A percentile compares a stretch with the other conserved stretches of the same genome.
phyloP scores from a whole-genome alignment of 208 protist species.

The Trypanosomatidae sp. region DNA sequence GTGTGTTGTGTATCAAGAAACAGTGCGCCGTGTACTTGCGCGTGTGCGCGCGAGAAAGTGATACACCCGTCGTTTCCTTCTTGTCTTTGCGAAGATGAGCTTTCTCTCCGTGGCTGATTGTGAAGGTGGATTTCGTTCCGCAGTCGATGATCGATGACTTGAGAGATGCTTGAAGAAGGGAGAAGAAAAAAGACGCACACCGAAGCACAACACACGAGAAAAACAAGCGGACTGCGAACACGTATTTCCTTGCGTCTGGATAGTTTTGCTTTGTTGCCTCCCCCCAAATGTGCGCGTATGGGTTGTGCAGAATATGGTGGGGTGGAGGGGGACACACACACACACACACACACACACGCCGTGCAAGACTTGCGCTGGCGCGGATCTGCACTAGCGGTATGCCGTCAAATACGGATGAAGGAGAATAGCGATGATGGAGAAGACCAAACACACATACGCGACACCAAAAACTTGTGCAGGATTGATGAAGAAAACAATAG shows the following conservation, averaged over 20 bases:
- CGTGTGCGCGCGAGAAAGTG: background rate
- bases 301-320: background rate
- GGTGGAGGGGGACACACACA: background rate
- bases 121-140: background rate
- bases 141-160: background rate
- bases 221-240: background rate
- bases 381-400: background rate
- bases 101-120: background rate
- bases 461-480: conserved; percentile 1
- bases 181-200: conserved; percentile 9
- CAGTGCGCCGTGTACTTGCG: background rate
- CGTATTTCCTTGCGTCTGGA: background rate
- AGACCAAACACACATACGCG: background rate
- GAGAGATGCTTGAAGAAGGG: background rate
- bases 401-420: background rate
- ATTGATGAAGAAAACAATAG: background rate
- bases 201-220: background rate
- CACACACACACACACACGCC: no score
- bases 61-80: background rate
- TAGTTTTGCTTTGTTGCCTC: background rate
- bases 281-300: background rate
- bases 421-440: background rate
- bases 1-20: conserved; percentile 1
- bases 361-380: background rate
- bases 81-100: background rate